Evolutionary conservation across 2,329 filamentous ascomycete genomes (phyloP).

Genomic region (Curvularia hawaiiensis): DNA sequence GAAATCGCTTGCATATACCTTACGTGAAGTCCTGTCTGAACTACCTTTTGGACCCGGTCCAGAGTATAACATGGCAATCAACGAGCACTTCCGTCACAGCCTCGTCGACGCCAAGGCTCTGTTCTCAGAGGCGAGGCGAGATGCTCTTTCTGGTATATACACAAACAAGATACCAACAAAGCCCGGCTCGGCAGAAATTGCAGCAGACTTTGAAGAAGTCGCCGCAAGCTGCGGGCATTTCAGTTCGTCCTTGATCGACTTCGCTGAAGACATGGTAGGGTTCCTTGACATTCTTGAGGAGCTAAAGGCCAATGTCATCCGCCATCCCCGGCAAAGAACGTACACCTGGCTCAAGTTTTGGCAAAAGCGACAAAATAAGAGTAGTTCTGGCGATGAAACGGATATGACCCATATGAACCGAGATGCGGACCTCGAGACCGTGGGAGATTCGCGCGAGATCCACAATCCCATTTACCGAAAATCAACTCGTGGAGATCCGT

Average conservation of each 20-base stretch:
- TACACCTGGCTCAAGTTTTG: constrained; percentile 92
- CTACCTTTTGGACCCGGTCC: constrained; percentile 77
- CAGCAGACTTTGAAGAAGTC: constrained; percentile 95
- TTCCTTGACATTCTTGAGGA: constrained; percentile 87
- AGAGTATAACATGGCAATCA: constrained; percentile 72
- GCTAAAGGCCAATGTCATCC: constrained; percentile 72
- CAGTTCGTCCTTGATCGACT: constrained; percentile 86
- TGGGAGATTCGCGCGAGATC: constrained; percentile 42
- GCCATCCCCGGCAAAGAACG: constrained; percentile 64
- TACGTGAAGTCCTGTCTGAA: constrained; percentile 87
- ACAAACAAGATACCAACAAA: constrained; percentile 74
- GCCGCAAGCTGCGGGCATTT: constrained; percentile 98
- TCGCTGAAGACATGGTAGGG: constrained; percentile 84
- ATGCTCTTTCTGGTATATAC: constrained; percentile 81
- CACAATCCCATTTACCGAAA: constrained; percentile 43
- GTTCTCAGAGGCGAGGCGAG: constrained; percentile 75
- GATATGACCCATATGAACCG: constrained; percentile 33
- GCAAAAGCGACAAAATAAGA: constrained; percentile 47
- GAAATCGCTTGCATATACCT: constrained; percentile 90
- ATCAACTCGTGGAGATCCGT: constrained; percentile 33
- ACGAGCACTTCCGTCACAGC: constrained; percentile 80
- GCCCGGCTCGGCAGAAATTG: constrained; percentile 71
- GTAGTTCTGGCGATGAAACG: constrained; percentile 24
- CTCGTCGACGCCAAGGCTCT: constrained; percentile 79
- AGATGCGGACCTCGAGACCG: constrained; percentile 33